Conservation (phyloP, 2,329 filamentous ascomycete species). For the Cadophora gregata region DNA sequence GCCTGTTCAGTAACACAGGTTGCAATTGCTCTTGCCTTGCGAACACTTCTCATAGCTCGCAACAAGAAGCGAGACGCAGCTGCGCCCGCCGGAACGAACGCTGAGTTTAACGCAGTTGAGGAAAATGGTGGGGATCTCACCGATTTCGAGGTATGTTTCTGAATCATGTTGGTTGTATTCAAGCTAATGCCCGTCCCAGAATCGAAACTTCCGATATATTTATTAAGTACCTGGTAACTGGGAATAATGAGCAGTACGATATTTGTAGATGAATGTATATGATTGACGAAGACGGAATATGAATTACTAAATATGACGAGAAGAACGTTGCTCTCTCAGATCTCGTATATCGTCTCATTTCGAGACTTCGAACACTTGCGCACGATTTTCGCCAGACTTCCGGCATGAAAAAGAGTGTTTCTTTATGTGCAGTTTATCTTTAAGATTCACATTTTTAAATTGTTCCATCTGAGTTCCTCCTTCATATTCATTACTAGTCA, state of each 20-base stretch:
- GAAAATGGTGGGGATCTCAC: constrained; percentile 46
- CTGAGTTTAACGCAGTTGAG: constrained; percentile 32
- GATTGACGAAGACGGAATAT: background rate
- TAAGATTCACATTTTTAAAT: too few relatives aligned
- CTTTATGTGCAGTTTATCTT: too few relatives aligned
- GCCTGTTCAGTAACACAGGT: constrained; percentile 52
- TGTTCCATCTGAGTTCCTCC: too few relatives aligned
- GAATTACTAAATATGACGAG: background rate
- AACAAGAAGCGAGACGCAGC: constrained; percentile 48
- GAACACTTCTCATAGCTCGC: constrained; percentile 46
- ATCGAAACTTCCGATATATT: constrained; percentile 25
- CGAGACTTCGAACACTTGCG: background rate
- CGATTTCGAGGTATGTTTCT: constrained; percentile 47
- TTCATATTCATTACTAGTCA: too few relatives aligned
- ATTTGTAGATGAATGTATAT: background rate
- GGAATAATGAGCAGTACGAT: background rate
- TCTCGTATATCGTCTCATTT: background rate
- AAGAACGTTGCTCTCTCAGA: background rate
- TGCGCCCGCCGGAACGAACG: constrained; percentile 12
- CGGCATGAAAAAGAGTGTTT: too few relatives aligned
- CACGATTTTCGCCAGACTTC: too few relatives aligned
- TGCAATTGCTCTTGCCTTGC: constrained; percentile 45
- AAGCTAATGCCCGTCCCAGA: constrained; percentile 17
- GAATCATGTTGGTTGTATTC: background rate
- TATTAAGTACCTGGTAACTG: constrained; percentile 9